These are phyloP conservation scores for Candida wancherniae DNA, from an alignment of 805 yeast species.

Conservation along the genomic window DNA sequence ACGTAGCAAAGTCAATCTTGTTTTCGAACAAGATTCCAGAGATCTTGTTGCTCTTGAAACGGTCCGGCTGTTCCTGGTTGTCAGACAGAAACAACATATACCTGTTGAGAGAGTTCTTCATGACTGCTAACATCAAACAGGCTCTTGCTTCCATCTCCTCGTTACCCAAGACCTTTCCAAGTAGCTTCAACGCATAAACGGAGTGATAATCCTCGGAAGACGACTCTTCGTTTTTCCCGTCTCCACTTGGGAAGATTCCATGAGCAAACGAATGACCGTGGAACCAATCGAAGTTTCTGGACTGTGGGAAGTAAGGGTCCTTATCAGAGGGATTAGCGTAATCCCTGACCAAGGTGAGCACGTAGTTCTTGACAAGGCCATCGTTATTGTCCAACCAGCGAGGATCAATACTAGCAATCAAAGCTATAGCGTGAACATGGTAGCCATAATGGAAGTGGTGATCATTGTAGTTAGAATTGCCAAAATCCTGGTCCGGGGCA, in stretches of 20 bases:
- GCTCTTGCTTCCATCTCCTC: constrained; percentile 49
- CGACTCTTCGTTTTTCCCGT: constrained; percentile 74
- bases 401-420: constrained; percentile 57
- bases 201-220: constrained; percentile 73
- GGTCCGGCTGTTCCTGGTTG: constrained; percentile 52
- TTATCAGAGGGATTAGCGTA: constrained; percentile 53
- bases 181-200: constrained; percentile 61
- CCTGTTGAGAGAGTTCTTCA: constrained; percentile 48
- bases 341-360: constrained; percentile 58
- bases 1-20: constrained; percentile 68
- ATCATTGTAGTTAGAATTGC: constrained; percentile 67
- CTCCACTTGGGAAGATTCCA: constrained; percentile 65
- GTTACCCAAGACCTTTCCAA: constrained; percentile 56
- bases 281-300: constrained; percentile 68
- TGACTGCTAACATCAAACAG: constrained; percentile 55
- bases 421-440: constrained; percentile 67
- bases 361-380: constrained; percentile 44
- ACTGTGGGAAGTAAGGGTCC: constrained; percentile 60
- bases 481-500: constrained; percentile 60
- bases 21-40: constrained; percentile 73
- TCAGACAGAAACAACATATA: constrained; percentile 53
- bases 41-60: constrained; percentile 58
- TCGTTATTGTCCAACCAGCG: constrained; percentile 29
- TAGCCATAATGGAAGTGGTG: constrained; percentile 78
- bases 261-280: constrained; percentile 79